phyloP scores from a whole-genome alignment of 441 rosid species.

The Melastoma candidum region DNA sequence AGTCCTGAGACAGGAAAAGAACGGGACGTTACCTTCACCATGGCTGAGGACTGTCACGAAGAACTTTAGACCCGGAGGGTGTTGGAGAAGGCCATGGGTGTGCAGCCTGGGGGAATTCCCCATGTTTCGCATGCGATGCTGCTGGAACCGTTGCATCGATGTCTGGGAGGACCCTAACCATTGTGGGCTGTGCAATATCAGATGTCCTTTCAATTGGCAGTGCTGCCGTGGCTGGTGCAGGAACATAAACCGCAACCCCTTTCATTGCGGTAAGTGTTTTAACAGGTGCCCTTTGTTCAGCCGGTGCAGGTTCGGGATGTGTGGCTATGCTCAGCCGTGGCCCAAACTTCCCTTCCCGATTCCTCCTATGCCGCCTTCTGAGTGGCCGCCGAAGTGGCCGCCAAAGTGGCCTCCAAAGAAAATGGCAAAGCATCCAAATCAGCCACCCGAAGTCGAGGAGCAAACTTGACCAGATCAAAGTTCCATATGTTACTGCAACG shows the following conservation, averaged over 20 bases:
- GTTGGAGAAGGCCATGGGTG: slow-evolving; percentile 31
- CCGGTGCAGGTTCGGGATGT: slow-evolving; percentile 38
- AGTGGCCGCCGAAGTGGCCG: not conserved
- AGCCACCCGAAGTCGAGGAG: no score
- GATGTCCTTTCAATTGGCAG: slow-evolving; percentile 37
- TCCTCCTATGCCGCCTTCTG: not conserved
- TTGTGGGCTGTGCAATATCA: slow-evolving; percentile 33
- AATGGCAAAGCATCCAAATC: no score
- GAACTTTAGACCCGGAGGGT: slow-evolving; percentile 17
- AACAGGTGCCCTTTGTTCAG: slow-evolving; percentile 31
- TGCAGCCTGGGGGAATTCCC: slow-evolving; percentile 24
- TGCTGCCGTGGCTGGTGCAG: slow-evolving; percentile 39
- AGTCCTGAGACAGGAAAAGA: slow-evolving; percentile 10
- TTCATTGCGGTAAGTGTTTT: slow-evolving; percentile 38
- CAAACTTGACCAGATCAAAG: no score
- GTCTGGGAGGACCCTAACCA: slow-evolving; percentile 28
- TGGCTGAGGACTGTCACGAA: slow-evolving; percentile 26
- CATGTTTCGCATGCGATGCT: slow-evolving; percentile 31
- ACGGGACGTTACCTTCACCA: slow-evolving; percentile 16
- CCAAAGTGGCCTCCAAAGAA: no score
- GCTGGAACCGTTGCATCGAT: slow-evolving; percentile 40
- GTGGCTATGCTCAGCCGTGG: slow-evolving; percentile 32
- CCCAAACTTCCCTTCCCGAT: not conserved
- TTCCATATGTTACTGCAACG: no score
- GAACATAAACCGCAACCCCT: slow-evolving; percentile 20